Evolutionary conservation across 345 rosid species (phyloP).

Genomic region (Syzygium jambos): DNA sequence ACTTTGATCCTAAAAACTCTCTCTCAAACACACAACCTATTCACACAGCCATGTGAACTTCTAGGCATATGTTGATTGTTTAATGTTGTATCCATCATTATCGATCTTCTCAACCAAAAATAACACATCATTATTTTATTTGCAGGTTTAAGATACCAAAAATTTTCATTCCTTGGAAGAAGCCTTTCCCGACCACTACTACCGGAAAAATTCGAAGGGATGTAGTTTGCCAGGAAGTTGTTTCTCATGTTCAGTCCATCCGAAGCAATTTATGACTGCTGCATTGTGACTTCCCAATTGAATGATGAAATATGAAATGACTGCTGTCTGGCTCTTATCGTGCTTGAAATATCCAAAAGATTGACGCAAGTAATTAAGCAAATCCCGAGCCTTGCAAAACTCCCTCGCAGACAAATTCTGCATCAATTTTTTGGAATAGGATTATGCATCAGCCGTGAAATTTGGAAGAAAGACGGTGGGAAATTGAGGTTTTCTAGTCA

Average conservation of each 20-base stretch:
- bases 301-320: not conserved
- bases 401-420: not conserved
- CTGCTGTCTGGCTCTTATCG: not conserved
- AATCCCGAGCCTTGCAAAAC: not conserved
- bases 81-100: not conserved
- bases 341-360: not conserved
- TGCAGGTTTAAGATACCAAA: conserved; percentile 82
- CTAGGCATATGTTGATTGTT: not conserved
- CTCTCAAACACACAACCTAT: not conserved
- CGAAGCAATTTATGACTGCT: conserved; percentile 44
- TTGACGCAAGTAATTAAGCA: not conserved
- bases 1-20: not conserved
- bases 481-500: not conserved
- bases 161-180: conserved; percentile 47
- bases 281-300: not conserved
- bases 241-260: conserved; percentile 24
- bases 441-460: not conserved
- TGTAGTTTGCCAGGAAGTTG: conserved; percentile 40
- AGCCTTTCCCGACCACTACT: conserved; percentile 55
- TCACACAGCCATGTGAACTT: not conserved
- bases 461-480: not conserved
- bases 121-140: not conserved
- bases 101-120: not conserved
- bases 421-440: not conserved
- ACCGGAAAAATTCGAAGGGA: conserved; percentile 71